Evolutionary conservation across 1,139 yeast genomes (phyloP).

Genomic region (Casaregolazyma suthepensis): DNA sequence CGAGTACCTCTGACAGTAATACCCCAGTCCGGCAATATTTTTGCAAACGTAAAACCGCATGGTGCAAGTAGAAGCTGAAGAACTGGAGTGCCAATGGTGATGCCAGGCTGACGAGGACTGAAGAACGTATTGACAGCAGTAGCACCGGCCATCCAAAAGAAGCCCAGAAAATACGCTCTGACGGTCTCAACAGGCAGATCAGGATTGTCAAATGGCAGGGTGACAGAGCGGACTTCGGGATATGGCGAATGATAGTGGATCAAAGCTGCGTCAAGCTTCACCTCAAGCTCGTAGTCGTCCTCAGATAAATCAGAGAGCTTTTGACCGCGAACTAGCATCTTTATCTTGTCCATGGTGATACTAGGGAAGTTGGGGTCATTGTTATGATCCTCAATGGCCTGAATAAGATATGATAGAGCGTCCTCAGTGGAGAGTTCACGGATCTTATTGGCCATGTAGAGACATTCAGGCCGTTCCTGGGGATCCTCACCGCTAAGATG

Average conservation of each 20-base stretch:
- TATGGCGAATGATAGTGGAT: conserved; percentile 54
- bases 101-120: conserved; percentile 48
- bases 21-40: conserved; percentile 45
- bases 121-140: conserved; percentile 55
- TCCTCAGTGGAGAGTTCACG: conserved; percentile 23
- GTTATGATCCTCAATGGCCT: conserved; percentile 39
- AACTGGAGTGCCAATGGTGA: conserved; percentile 42
- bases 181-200: conserved; percentile 47
- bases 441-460: background rate
- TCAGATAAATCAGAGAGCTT: conserved; percentile 24
- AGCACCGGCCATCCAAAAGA: conserved; percentile 51
- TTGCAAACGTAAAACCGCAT: conserved; percentile 38
- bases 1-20: conserved; percentile 37
- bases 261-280: conserved; percentile 45
- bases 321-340: conserved; percentile 15
- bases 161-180: conserved; percentile 50
- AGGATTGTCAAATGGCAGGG: conserved; percentile 36
- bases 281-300: conserved; percentile 25
- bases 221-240: conserved; percentile 46
- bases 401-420: conserved; percentile 39
- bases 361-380: conserved; percentile 49
- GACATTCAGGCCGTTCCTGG: background rate
- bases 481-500: background rate
- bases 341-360: conserved; percentile 15
- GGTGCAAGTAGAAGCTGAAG: conserved; percentile 57